Percentiles rank a stretch among this genome's conserved stretches.
phyloP scores from a whole-genome alignment of 305 asterid species.

The Solanum hybrid region DNA sequence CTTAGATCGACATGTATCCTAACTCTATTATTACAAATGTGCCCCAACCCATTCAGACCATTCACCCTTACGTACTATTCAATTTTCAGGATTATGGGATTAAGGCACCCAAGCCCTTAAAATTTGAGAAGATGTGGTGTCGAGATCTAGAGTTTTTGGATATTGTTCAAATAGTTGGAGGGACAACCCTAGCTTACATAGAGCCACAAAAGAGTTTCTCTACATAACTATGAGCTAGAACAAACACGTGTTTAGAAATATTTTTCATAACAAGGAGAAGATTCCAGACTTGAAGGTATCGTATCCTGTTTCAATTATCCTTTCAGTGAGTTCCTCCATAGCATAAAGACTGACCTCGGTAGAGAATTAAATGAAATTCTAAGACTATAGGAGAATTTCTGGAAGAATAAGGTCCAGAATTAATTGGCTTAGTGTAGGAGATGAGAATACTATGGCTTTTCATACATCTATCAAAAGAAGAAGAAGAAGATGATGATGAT shows the following conservation, averaged over 20 bases:
- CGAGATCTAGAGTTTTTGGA: background rate
- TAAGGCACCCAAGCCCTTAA: background rate
- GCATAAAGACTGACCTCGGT: background rate
- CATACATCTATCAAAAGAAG: background rate
- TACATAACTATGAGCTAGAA: background rate
- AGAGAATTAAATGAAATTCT: background rate
- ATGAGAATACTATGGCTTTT: background rate
- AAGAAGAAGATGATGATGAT: too few species aligned
- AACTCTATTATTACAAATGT: background rate
- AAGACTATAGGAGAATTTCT: background rate
- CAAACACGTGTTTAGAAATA: background rate
- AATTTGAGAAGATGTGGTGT: background rate
- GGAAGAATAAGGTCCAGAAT: background rate
- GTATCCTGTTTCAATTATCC: background rate
- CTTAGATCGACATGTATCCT: background rate
- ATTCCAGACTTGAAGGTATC: background rate
- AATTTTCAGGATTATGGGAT: background rate
- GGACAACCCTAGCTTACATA: background rate
- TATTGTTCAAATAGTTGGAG: background rate
- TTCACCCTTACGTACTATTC: background rate
- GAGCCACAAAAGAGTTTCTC: background rate
- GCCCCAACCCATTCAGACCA: background rate
- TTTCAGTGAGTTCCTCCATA: background rate
- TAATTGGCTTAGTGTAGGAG: background rate
- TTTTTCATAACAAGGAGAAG: background rate